Conservation (phyloP, 768 basidiomycete species). For the Leucocoprinus sp. region DNA sequence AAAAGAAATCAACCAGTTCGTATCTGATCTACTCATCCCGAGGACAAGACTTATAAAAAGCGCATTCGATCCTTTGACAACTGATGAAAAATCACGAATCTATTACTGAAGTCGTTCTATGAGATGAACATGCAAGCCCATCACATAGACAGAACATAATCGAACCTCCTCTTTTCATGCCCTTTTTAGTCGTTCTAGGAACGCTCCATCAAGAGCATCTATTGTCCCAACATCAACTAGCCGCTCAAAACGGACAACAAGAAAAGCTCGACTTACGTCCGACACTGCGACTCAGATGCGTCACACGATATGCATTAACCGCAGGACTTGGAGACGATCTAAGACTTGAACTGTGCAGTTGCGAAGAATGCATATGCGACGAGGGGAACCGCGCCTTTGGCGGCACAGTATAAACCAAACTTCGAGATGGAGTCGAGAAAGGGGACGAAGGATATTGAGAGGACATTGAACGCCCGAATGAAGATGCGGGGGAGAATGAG, state of each 20-base stretch:
- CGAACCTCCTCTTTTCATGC: too few species aligned
- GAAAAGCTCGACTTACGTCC: constrained; percentile 26
- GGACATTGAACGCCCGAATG: constrained; percentile 21
- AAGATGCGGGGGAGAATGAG: constrained; percentile 28
- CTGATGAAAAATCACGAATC: too few species aligned
- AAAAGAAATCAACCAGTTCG: too few species aligned
- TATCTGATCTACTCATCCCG: too few species aligned
- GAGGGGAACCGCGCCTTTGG: constrained; percentile 24
- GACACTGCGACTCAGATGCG: constrained; percentile 24
- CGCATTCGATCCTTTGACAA: too few species aligned
- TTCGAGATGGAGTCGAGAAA: constrained; percentile 31
- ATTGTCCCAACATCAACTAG: too few species aligned
- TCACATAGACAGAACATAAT: too few species aligned
- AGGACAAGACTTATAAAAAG: too few species aligned
- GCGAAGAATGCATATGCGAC: constrained; percentile 25
- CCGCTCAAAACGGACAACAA: neutral
- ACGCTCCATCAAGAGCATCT: too few species aligned
- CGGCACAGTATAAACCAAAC: constrained; percentile 27
- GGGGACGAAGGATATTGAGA: constrained; percentile 30
- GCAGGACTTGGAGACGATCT: constrained; percentile 34
- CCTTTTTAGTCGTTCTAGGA: too few species aligned
- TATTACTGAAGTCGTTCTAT: too few species aligned
- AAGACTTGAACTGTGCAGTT: constrained; percentile 21
- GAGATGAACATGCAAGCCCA: too few species aligned
- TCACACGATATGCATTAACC: constrained; percentile 35